Evolutionary conservation across 2,329 filamentous ascomycete genomes (phyloP).

Genomic region (Trichoderma simmonsii): DNA sequence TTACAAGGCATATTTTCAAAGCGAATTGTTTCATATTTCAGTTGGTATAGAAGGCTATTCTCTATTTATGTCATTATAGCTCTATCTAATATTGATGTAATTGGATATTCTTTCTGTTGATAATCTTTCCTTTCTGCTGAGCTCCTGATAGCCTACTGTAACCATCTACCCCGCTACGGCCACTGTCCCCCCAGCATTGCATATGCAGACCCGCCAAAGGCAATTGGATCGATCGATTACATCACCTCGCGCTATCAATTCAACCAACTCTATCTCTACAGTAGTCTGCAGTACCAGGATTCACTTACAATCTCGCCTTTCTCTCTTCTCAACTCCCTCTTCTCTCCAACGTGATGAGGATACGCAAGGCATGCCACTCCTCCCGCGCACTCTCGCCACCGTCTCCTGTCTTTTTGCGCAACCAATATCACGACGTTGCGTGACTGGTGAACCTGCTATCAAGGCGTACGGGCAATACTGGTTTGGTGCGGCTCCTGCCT

Average conservation of each 20-base stretch:
- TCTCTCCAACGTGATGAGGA: slow-evolving; percentile 41
- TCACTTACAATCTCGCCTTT: not conserved
- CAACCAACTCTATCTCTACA: not conserved
- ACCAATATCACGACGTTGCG: not conserved
- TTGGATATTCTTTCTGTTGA: not conserved
- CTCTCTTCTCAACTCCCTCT: not conserved
- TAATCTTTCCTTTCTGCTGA: not conserved
- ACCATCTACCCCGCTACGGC: slow-evolving; percentile 19
- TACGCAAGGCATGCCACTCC: slow-evolving; percentile 55
- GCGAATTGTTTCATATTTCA: not conserved
- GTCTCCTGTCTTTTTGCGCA: slow-evolving; percentile 6
- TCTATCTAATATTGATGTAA: not conserved
- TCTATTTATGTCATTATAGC: not conserved
- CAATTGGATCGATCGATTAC: slow-evolving; percentile 31
- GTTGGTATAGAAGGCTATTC: not conserved
- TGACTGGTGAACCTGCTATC: not conserved
- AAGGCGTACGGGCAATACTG: not conserved
- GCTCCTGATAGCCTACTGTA: not conserved
- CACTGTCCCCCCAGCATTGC: slow-evolving; percentile 15
- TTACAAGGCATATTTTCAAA: not conserved
- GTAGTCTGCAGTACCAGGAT: not conserved
- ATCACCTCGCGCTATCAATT: slow-evolving; percentile 26
- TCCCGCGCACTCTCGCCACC: slow-evolving; percentile 27
- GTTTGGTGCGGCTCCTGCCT: not conserved
- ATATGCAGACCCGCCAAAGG: slow-evolving; percentile 17